Percentiles rank a stretch among this genome's conserved stretches.
phyloP scores from a whole-genome alignment of 23 red algal species.

The Agarophyton chilense region DNA sequence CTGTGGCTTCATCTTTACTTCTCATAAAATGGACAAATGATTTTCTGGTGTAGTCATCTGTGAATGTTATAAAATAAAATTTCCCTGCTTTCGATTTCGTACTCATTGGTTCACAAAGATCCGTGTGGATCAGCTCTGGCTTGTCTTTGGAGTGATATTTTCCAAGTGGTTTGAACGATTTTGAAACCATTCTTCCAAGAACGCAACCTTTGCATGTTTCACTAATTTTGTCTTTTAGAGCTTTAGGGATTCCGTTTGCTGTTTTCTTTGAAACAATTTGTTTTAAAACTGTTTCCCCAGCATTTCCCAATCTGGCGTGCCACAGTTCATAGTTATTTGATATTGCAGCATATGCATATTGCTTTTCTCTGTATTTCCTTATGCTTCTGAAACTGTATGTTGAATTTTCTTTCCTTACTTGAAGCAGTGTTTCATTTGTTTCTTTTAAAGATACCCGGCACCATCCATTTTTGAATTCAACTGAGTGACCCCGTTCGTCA shows the following conservation, averaged over 20 bases:
- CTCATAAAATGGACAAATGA: constrained; percentile 12
- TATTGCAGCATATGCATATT: neutral
- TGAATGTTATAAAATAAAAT: constrained; percentile 43
- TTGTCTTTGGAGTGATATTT: neutral
- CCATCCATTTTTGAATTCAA: neutral
- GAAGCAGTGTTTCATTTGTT: neutral
- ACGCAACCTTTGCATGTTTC: neutral
- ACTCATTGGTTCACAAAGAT: constrained; percentile 23
- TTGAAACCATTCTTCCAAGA: neutral
- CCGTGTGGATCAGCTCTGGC: constrained; percentile 44
- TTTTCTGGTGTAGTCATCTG: constrained; percentile 19
- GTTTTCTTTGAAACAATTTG: neutral
- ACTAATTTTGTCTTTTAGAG: neutral
- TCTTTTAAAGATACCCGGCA: neutral
- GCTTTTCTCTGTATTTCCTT: neutral
- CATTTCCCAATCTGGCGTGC: neutral
- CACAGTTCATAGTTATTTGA: neutral
- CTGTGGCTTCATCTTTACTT: neutral
- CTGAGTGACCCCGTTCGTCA: neutral
- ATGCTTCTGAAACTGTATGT: neutral
- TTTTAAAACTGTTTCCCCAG: neutral
- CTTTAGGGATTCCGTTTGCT: neutral
- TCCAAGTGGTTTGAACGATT: neutral
- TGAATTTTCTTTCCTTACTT: neutral
- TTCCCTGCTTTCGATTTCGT: neutral